A percentile compares a stretch with the other conserved stretches of the same genome.
phyloP scores from a whole-genome alignment of 148 eudicot genomes.

The Fagopyrum esculentum region DNA sequence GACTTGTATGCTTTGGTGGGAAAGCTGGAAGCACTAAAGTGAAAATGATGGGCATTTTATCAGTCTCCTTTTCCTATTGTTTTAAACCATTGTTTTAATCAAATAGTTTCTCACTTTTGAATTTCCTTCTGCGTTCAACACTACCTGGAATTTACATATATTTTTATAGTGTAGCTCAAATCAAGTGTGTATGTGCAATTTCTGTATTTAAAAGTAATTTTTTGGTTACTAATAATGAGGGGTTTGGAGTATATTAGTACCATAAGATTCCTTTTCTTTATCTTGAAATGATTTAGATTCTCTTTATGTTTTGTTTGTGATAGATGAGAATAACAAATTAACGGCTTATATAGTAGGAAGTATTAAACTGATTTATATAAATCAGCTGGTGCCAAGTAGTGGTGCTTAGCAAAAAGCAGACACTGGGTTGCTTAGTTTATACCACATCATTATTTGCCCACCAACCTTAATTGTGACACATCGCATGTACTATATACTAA shows the following conservation, averaged over 20 bases:
- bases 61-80: neutral
- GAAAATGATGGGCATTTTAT: neutral
- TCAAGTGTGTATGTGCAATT: neutral
- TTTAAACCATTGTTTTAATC: neutral
- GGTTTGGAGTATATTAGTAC: neutral
- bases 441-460: neutral
- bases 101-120: too few species aligned
- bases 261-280: neutral
- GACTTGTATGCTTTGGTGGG: neutral
- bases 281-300: neutral
- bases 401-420: constrained; percentile 7
- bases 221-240: neutral
- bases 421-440: constrained; percentile 5
- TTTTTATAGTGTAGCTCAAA: too few species aligned
- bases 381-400: neutral
- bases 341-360: neutral
- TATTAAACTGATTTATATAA: neutral
- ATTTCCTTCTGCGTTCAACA: too few species aligned
- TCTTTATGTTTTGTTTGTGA: neutral
- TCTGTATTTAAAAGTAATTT: neutral
- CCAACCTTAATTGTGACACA: neutral
- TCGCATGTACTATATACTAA: neutral
- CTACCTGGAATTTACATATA: neutral
- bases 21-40: neutral
- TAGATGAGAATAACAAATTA: neutral